Evolutionary conservation across 129 eudicot genomes (phyloP).

Genomic region (Arctium lappa): DNA sequence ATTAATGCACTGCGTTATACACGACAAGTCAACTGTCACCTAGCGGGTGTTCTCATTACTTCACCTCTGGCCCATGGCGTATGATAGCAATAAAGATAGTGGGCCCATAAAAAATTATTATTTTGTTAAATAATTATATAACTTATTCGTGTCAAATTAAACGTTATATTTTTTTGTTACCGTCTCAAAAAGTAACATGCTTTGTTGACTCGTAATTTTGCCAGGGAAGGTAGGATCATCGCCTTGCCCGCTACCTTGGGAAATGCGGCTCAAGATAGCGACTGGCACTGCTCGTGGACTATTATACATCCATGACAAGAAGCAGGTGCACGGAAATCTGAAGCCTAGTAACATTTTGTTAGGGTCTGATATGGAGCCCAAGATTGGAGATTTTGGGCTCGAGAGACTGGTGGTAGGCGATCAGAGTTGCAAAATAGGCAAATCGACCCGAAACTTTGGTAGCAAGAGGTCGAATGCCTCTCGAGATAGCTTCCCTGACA

Average conservation of each 20-base stretch:
- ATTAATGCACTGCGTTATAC: conserved; percentile 19
- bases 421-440: conserved; percentile 56
- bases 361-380: conserved; percentile 90
- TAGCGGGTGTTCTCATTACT: conserved; percentile 32
- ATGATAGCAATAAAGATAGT: conserved; percentile 25
- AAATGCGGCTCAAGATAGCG: conserved; percentile 80
- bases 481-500: conserved; percentile 74
- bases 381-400: conserved; percentile 89
- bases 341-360: conserved; percentile 90
- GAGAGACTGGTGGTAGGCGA: conserved; percentile 72
- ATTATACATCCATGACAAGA: conserved; percentile 79
- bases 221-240: conserved; percentile 84
- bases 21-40: conserved; percentile 41
- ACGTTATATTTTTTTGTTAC: background rate
- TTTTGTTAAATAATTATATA: background rate
- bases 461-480: conserved; percentile 84
- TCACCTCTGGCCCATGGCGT: conserved; percentile 34
- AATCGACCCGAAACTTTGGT: conserved; percentile 78
- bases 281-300: conserved; percentile 92
- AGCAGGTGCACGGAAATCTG: conserved; percentile 86
- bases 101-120: background rate
- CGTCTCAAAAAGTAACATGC: background rate
- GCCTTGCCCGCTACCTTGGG: conserved; percentile 91
- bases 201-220: conserved; percentile 14
- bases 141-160: background rate